phyloP scores from a whole-genome alignment of 2,329 filamentous ascomycete genomes.

The Ilyonectria destructans region DNA sequence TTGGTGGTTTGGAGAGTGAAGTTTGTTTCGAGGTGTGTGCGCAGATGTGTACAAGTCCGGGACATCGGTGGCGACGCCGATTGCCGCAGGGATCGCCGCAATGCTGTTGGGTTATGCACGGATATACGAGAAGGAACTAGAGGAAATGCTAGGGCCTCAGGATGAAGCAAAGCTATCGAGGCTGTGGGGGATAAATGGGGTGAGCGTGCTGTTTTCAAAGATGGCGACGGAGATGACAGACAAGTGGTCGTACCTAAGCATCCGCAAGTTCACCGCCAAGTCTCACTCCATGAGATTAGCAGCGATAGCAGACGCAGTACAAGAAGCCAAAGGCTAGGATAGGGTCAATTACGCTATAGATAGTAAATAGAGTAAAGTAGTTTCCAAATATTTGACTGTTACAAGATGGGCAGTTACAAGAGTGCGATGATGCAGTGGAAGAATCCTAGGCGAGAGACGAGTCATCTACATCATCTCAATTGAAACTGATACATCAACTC shows the following conservation, averaged over 20 bases:
- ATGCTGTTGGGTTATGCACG: conserved; percentile 13
- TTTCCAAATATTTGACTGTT: too few species aligned
- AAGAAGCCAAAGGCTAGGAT: neutral
- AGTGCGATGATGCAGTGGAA: too few species aligned
- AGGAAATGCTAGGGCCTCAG: neutral
- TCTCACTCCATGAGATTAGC: neutral
- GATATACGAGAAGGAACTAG: conserved; percentile 6
- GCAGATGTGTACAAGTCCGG: conserved; percentile 18
- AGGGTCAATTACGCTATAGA: too few species aligned
- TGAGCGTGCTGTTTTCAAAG: conserved; percentile 1
- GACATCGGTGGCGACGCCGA: conserved; percentile 20
- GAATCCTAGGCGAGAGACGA: too few species aligned
- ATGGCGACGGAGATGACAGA: conserved; percentile 14
- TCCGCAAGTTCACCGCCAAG: neutral
- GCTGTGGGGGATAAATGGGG: conserved; percentile 5
- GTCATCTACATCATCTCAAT: too few species aligned
- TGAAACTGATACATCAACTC: too few species aligned
- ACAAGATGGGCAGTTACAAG: too few species aligned
- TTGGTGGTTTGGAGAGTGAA: too few species aligned
- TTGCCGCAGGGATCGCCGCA: conserved; percentile 21
- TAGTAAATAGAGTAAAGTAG: too few species aligned
- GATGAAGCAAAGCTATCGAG: neutral
- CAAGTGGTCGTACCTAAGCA: conserved; percentile 18
- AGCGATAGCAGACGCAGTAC: conserved; percentile 1
- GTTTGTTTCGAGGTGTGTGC: too few species aligned